Conservation (phyloP, 2,329 filamentous ascomycete genomes). For the Xylariaceae sp. region DNA sequence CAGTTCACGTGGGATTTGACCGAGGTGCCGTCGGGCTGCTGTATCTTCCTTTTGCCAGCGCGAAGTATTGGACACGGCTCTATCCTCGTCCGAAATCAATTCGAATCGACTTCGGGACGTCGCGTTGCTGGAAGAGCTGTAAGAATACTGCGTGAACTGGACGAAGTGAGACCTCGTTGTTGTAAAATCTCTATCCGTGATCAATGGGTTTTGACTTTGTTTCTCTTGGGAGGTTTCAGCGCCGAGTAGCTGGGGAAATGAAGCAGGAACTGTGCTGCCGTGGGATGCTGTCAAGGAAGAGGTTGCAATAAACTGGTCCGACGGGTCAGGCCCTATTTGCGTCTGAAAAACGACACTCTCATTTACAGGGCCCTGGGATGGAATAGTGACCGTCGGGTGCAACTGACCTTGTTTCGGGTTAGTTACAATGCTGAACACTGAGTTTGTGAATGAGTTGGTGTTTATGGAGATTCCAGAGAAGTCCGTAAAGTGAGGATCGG, state of each 20-base stretch:
- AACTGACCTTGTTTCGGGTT: constrained; percentile 3
- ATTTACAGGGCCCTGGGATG: constrained; percentile 3
- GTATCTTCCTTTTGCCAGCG: not conserved
- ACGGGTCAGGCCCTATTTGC: constrained; percentile 8
- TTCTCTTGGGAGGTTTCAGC: constrained; percentile 8
- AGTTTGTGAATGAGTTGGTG: constrained; percentile 10
- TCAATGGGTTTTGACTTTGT: constrained; percentile 14
- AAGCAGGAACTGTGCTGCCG: constrained; percentile 13
- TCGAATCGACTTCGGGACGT: constrained; percentile 20
- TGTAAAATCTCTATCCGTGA: constrained; percentile 10
- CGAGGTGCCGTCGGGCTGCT: constrained; percentile 20
- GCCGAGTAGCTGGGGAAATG: constrained; percentile 4
- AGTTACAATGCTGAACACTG: constrained; percentile 4
- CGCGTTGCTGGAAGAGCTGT: constrained; percentile 17
- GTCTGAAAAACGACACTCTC: constrained; percentile 10
- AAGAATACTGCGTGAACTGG: constrained; percentile 27
- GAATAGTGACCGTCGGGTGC: constrained; percentile 1
- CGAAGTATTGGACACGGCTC: constrained; percentile 16
- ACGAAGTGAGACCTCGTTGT: constrained; percentile 26
- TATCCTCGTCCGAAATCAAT: constrained; percentile 25
- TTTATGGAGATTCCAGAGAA: constrained; percentile 8
- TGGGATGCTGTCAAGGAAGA: constrained; percentile 5
- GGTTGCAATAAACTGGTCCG: constrained; percentile 1
- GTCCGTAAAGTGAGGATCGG: constrained; percentile 16
- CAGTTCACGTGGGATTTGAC: constrained; percentile 27